Percentiles rank a stretch among this genome's conserved stretches.
phyloP scores from a whole-genome alignment of 1,139 yeast genomes.

The Scheffersomyces segobiensis region DNA sequence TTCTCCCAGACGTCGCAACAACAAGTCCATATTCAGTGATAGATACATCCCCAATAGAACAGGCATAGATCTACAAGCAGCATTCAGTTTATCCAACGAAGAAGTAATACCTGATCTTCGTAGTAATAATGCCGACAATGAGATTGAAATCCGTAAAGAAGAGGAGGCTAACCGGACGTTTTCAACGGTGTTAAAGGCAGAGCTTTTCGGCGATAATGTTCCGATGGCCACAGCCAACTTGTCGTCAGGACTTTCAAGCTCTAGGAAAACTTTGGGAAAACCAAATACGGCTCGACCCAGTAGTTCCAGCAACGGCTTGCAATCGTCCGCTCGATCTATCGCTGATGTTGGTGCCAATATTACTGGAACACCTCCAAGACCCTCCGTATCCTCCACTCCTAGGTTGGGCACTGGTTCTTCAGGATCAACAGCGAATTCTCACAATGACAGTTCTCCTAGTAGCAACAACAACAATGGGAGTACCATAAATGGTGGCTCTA shows the following conservation, averaged over 20 bases:
- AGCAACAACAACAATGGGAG: conserved; percentile 3
- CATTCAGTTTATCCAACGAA: conserved; percentile 64
- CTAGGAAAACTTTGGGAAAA: conserved; percentile 8
- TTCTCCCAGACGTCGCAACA: conserved; percentile 41
- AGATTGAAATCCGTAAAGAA: conserved; percentile 65
- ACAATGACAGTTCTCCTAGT: conserved; percentile 3
- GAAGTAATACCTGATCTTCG: conserved; percentile 42
- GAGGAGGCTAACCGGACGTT: conserved; percentile 88
- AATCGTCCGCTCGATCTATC: conserved; percentile 2
- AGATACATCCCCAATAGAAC: conserved; percentile 84
- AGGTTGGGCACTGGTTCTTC: conserved; percentile 17
- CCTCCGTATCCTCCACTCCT: conserved; percentile 7
- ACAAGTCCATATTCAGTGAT: conserved; percentile 64
- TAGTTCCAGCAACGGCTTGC: conserved; percentile 21
- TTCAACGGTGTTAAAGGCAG: conserved; percentile 82
- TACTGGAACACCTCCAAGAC: conserved; percentile 9
- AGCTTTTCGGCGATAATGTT: conserved; percentile 84
- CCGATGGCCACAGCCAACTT: conserved; percentile 53
- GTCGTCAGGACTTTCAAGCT: conserved; percentile 10
- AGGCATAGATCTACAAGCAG: conserved; percentile 87
- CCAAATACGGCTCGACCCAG: conserved; percentile 17
- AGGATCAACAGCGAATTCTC: conserved; percentile 15
- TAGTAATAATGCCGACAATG: conserved; percentile 47
- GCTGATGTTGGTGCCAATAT: background rate
- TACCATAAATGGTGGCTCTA: conserved; percentile 2